Conservation (phyloP, 352 stramenopile genomes). For the Phytopythium cucurbitacearum region DNA sequence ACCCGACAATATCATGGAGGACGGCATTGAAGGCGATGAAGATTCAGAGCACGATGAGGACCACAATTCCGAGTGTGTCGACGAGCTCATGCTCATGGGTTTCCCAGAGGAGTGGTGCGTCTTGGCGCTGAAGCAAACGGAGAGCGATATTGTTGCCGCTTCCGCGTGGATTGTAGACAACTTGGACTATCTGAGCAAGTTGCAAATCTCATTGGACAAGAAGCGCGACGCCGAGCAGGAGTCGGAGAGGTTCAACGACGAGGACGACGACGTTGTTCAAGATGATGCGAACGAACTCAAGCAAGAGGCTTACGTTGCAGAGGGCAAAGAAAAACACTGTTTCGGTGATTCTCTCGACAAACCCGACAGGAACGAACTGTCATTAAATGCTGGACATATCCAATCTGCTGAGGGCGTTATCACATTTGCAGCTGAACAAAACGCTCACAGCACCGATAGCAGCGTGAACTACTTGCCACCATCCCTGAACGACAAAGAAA, state of each 20-base stretch:
- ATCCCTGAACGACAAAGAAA: slow-evolving; percentile 73
- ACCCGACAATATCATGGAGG: slow-evolving; percentile 21
- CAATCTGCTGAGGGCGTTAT: too few relatives aligned
- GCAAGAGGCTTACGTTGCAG: too few relatives aligned
- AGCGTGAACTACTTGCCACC: slow-evolving; percentile 5
- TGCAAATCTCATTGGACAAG: slow-evolving; percentile 76
- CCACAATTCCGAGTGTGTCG: slow-evolving; percentile 66
- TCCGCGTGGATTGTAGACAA: slow-evolving; percentile 94
- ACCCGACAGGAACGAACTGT: too few relatives aligned
- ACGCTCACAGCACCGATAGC: too few relatives aligned
- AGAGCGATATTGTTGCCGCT: slow-evolving; percentile 88
- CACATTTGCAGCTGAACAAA: too few relatives aligned
- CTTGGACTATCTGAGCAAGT: slow-evolving; percentile 86
- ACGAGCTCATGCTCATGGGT: slow-evolving; percentile 91
- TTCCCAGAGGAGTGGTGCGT: slow-evolving; percentile 92
- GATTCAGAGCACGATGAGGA: slow-evolving; percentile 56
- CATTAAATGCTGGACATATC: too few relatives aligned
- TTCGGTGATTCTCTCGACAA: too few relatives aligned
- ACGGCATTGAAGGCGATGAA: slow-evolving; percentile 38
- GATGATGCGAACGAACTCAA: too few relatives aligned
- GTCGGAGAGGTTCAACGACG: slow-evolving; percentile 44
- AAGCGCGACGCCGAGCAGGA: slow-evolving; percentile 38
- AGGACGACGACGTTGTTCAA: slow-evolving; percentile 45
- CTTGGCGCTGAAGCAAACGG: slow-evolving; percentile 86
- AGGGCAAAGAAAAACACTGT: too few relatives aligned